phyloP scores from a whole-genome alignment of 176 grass and related monocot species.

The Carex scoparia region DNA sequence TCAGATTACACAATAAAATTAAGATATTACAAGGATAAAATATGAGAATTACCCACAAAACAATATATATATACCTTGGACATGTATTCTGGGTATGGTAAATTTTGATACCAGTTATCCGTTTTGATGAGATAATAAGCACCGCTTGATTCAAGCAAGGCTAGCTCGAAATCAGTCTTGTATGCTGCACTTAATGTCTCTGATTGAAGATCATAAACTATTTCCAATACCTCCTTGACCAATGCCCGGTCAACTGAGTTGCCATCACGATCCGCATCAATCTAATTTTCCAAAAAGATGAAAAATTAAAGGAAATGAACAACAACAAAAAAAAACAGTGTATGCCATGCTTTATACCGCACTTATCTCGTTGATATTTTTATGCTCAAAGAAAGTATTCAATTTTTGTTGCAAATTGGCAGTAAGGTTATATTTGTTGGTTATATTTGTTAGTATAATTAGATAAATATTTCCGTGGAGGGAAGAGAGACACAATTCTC shows the following conservation, averaged over 20 bases:
- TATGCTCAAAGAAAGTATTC: too few relatives aligned
- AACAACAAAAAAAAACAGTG: too few relatives aligned
- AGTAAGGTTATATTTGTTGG: too few relatives aligned
- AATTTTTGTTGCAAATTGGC: too few relatives aligned
- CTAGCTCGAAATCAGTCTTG: slow-evolving; percentile 79
- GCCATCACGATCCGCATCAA: slow-evolving; percentile 69
- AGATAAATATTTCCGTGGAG: too few relatives aligned
- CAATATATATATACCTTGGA: not conserved
- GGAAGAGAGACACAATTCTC: too few relatives aligned
- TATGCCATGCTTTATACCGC: too few relatives aligned
- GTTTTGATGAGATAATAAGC: slow-evolving; percentile 79
- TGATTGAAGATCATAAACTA: slow-evolving; percentile 72
- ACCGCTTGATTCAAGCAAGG: slow-evolving; percentile 61
- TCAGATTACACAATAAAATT: not conserved
- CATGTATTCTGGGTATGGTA: slow-evolving; percentile 2
- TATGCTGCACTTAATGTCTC: slow-evolving; percentile 50
- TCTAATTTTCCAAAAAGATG: slow-evolving; percentile 30
- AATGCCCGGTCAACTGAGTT: slow-evolving; percentile 70
- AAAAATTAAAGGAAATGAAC: too few relatives aligned
- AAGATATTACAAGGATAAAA: not conserved
- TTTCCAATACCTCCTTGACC: slow-evolving; percentile 79
- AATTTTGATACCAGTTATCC: slow-evolving; percentile 36
- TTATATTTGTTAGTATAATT: too few relatives aligned
- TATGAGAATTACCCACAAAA: not conserved
- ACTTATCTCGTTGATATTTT: too few relatives aligned